Conservation (phyloP, 176 grass and related monocot genomes). For the Aegilops speltoides region DNA sequence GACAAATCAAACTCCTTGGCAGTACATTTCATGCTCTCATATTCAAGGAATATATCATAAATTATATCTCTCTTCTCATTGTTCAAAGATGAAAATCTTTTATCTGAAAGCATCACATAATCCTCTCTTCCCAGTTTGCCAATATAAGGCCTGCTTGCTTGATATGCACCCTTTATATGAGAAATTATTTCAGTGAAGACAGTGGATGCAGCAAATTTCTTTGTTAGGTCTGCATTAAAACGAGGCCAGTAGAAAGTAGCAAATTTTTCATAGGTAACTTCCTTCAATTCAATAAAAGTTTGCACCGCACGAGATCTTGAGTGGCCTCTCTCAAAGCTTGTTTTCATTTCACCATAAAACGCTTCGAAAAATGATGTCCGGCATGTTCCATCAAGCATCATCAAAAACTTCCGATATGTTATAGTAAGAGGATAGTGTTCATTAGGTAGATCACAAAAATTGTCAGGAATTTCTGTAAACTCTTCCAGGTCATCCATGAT, state of each 20-base stretch:
- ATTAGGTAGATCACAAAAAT: slow-evolving; percentile 32
- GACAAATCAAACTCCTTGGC: slow-evolving; percentile 71
- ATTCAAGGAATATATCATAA: slow-evolving; percentile 80
- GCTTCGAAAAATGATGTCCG: slow-evolving; percentile 65
- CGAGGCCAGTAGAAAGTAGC: slow-evolving; percentile 67
- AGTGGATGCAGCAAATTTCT: slow-evolving; percentile 69
- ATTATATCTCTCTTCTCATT: slow-evolving; percentile 44
- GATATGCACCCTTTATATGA: slow-evolving; percentile 69
- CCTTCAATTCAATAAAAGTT: slow-evolving; percentile 62
- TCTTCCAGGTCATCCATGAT: slow-evolving; percentile 44
- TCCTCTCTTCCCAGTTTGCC: slow-evolving; percentile 38
- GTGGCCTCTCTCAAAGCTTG: slow-evolving; percentile 39
- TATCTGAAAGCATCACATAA: slow-evolving; percentile 72
- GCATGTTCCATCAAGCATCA: slow-evolving; percentile 89
- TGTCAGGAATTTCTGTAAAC: slow-evolving; percentile 69
- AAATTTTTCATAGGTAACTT: slow-evolving; percentile 84
- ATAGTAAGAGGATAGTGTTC: slow-evolving; percentile 69
- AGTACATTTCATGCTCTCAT: slow-evolving; percentile 58
- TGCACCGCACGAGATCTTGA: slow-evolving; percentile 56
- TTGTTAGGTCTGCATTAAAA: slow-evolving; percentile 69
- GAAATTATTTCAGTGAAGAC: slow-evolving; percentile 91
- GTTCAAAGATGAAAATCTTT: slow-evolving; percentile 59
- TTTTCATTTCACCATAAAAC: slow-evolving; percentile 45
- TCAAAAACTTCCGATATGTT: slow-evolving; percentile 69
- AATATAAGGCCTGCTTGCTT: background rate